phyloP scores from a whole-genome alignment of 192 early-diverging fungal genomes.

The Ambispora gerdemannii region DNA sequence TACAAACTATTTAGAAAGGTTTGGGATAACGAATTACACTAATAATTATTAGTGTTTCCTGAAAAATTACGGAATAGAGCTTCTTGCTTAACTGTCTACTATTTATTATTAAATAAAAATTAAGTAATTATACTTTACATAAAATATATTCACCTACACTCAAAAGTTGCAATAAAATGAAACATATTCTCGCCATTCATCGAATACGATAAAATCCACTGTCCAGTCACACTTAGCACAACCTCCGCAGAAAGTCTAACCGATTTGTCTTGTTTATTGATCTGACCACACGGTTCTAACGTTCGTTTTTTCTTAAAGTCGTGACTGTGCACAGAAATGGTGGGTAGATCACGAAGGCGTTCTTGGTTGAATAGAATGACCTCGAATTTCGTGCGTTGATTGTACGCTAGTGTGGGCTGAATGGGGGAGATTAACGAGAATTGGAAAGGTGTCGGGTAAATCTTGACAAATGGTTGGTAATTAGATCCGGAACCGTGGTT shows the following conservation, averaged over 20 bases:
- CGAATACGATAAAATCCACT: not conserved
- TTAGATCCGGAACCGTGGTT: constrained; percentile 18
- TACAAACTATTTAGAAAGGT: too few relatives aligned
- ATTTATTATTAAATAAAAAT: too few relatives aligned
- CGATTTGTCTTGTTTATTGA: not conserved
- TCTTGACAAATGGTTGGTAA: constrained; percentile 16
- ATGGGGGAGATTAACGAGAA: constrained; percentile 10
- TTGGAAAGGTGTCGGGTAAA: not conserved
- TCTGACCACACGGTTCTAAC: not conserved
- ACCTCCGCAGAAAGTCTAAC: constrained; percentile 2
- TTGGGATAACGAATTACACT: too few relatives aligned
- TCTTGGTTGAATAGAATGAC: constrained; percentile 10
- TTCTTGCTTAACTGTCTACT: too few relatives aligned
- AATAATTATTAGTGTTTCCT: too few relatives aligned
- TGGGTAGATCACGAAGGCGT: not conserved
- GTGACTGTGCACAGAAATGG: not conserved
- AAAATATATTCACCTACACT: too few relatives aligned
- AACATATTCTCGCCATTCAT: not conserved
- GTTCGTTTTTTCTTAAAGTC: not conserved
- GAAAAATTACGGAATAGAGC: too few relatives aligned
- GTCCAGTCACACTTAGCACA: not conserved
- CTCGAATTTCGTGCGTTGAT: constrained; percentile 6
- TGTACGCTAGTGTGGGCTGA: not conserved
- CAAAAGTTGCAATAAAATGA: not conserved
- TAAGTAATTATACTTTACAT: too few relatives aligned